Evolutionary conservation across 2,329 filamentous ascomycete genomes (phyloP).

Genomic region (Penicillium expansum): DNA sequence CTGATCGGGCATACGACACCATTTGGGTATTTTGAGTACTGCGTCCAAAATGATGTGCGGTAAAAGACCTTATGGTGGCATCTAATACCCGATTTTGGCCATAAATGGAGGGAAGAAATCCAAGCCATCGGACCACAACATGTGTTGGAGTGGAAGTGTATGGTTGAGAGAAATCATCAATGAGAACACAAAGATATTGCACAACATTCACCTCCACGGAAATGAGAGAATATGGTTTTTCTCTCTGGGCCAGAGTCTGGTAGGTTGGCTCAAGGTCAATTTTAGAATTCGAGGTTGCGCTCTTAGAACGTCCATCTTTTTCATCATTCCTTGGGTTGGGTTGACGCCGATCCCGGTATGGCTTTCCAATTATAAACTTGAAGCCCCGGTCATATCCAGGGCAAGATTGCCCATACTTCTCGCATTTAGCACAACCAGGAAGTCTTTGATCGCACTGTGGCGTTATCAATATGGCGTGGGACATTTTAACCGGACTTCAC

Average conservation of each 20-base stretch:
- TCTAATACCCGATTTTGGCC: constrained; percentile 27
- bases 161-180: constrained; percentile 25
- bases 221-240: not conserved
- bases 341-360: constrained; percentile 21
- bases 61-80: constrained; percentile 27
- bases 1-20: constrained; percentile 23
- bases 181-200: constrained; percentile 22
- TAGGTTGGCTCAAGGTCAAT: not conserved
- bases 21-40: constrained; percentile 20
- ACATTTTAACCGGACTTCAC: not conserved
- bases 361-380: constrained; percentile 35
- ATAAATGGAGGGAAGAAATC: constrained; percentile 26
- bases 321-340: not conserved
- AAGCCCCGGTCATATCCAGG: constrained; percentile 36
- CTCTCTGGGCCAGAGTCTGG: constrained; percentile 2
- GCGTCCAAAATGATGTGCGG: constrained; percentile 27
- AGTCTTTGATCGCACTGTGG: constrained; percentile 35
- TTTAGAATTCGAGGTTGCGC: not conserved
- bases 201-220: constrained; percentile 21
- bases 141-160: constrained; percentile 16
- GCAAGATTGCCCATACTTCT: constrained; percentile 33
- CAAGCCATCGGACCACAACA: constrained; percentile 24
- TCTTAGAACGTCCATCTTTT: not conserved
- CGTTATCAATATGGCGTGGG: not conserved
- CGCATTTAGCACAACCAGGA: constrained; percentile 34